These are phyloP conservation scores for Microcyclospora tardicrescens DNA, from an alignment of 2,329 filamentous ascomycete genomes.

Conservation along the genomic window DNA sequence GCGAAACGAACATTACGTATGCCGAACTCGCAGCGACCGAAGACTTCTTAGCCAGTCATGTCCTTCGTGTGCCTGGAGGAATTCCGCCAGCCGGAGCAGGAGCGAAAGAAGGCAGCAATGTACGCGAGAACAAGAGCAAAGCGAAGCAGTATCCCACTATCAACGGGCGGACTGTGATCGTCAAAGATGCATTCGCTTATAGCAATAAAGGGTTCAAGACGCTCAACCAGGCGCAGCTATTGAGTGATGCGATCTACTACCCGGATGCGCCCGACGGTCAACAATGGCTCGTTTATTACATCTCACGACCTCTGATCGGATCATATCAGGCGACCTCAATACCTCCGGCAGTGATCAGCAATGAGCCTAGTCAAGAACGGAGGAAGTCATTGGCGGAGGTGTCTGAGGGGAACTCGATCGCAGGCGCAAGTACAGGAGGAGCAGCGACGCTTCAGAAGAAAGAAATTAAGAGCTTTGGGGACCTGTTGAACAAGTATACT, in stretches of 20 bases:
- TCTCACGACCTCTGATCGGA: constrained; percentile 77
- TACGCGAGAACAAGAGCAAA: constrained; percentile 81
- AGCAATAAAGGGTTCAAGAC: constrained; percentile 98
- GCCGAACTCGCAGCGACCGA: constrained; percentile 76
- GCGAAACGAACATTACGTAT: constrained; percentile 65
- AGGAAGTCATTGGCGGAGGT: constrained; percentile 19
- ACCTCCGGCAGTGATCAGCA: constrained; percentile 44
- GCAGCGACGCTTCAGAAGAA: constrained; percentile 53
- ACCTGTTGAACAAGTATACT: constrained; percentile 80
- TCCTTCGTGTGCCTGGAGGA: constrained; percentile 63
- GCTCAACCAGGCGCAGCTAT: constrained; percentile 74
- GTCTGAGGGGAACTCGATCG: constrained; percentile 8
- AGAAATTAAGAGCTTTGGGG: constrained; percentile 79
- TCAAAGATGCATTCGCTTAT: constrained; percentile 86
- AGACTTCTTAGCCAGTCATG: constrained; percentile 94
- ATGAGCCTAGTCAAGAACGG: constrained; percentile 21
- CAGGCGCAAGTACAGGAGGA: constrained; percentile 1
- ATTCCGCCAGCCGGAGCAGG: constrained; percentile 37
- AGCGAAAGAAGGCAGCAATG: constrained; percentile 39
- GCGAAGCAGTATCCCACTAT: constrained; percentile 87
- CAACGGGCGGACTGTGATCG: constrained; percentile 83
- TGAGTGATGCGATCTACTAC: constrained; percentile 77
- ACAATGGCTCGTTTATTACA: constrained; percentile 95
- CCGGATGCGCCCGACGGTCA: constrained; percentile 77
- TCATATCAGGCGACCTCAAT: constrained; percentile 66